Evolutionary conservation across 257 asterid species (phyloP).

Genomic region (Solanum pennellii): DNA sequence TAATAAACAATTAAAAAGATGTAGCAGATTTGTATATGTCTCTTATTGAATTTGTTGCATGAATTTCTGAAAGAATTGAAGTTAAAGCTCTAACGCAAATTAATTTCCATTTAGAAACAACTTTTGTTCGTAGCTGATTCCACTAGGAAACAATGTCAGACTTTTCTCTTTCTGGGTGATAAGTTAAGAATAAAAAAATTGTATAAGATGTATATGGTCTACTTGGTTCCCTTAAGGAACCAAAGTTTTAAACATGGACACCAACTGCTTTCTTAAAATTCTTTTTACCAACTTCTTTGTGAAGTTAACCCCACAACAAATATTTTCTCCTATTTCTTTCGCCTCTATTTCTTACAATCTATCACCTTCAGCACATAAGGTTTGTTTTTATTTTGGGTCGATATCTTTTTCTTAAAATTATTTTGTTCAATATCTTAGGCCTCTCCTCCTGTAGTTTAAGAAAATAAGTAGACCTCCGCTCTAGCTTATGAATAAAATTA

Average conservation of each 20-base stretch:
- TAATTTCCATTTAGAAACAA: background rate
- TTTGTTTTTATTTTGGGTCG: background rate
- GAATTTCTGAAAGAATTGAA: background rate
- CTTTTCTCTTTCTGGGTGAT: background rate
- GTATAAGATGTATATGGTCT: background rate
- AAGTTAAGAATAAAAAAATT: background rate
- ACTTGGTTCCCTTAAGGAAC: background rate
- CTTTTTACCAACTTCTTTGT: background rate
- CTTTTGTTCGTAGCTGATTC: background rate
- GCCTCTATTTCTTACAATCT: background rate
- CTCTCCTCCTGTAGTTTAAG: background rate
- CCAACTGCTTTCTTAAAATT: background rate
- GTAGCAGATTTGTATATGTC: background rate
- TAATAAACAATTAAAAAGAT: background rate
- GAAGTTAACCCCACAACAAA: background rate
- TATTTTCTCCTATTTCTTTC: background rate
- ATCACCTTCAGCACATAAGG: background rate
- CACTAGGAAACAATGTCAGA: background rate
- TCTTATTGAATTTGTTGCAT: background rate
- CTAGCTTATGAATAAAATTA: background rate
- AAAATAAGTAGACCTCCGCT: background rate
- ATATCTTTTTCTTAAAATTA: background rate
- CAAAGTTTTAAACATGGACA: background rate
- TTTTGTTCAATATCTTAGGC: background rate
- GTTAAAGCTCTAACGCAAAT: background rate